Percentiles rank a stretch among this genome's conserved stretches.
phyloP scores from a whole-genome alignment of 2,329 filamentous ascomycete genomes.

The Ophiostoma himal-ulmi region DNA sequence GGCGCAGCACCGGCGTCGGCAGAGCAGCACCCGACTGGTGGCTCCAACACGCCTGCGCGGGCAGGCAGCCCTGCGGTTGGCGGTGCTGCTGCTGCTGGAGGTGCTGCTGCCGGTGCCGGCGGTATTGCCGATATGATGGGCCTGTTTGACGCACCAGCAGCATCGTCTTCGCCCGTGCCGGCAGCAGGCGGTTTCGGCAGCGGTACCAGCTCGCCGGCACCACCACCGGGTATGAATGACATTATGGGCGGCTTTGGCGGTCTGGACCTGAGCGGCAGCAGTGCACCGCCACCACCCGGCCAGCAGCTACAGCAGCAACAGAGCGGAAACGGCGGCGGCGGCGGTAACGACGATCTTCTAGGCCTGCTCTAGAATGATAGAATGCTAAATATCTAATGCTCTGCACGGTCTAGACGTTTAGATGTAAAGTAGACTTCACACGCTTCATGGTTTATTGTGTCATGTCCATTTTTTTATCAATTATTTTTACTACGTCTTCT shows the following conservation, averaged over 20 bases:
- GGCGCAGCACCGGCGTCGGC: constrained; percentile 85
- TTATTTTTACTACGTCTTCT: not conserved
- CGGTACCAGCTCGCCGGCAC: constrained; percentile 29
- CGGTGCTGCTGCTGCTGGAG: constrained; percentile 40
- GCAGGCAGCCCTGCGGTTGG: constrained; percentile 54
- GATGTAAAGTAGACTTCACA: constrained; percentile 18
- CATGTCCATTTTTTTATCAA: not conserved
- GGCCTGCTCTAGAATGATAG: constrained; percentile 44
- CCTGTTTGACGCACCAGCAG: constrained; percentile 58
- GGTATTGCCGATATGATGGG: constrained; percentile 61
- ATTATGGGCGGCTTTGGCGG: constrained; percentile 84
- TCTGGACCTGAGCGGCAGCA: constrained; percentile 62
- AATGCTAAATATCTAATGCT: not conserved
- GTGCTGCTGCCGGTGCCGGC: constrained; percentile 33
- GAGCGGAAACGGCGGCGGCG: constrained; percentile 36
- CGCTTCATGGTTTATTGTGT: constrained; percentile 5
- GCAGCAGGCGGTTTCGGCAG: constrained; percentile 27
- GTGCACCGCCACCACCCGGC: constrained; percentile 58
- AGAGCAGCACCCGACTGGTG: constrained; percentile 43
- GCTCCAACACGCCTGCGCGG: constrained; percentile 60
- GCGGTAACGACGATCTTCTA: constrained; percentile 51
- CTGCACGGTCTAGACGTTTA: not conserved
- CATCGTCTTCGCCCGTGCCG: constrained; percentile 32
- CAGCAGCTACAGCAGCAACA: constrained; percentile 49
- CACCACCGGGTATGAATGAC: constrained; percentile 63